A percentile compares a stretch with the other conserved stretches of the same genome.
phyloP scores from a whole-genome alignment of 257 asterid genomes.

The Ocimum tenuiflorum region DNA sequence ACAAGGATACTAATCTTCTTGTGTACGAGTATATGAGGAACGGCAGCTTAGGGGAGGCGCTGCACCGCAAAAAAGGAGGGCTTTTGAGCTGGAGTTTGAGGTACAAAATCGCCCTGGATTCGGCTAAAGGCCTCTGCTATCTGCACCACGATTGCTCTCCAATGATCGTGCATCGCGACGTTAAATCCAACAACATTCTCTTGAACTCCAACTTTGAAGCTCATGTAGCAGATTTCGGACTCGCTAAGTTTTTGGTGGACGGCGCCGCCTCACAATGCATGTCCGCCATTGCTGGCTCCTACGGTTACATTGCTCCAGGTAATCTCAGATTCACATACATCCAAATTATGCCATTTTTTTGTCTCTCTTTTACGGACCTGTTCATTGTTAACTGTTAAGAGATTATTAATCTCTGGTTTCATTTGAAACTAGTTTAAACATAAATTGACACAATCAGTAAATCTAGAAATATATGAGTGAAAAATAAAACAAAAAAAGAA shows the following conservation, averaged over 20 bases:
- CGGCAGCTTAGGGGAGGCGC: slow-evolving; percentile 88
- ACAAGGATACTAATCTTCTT: slow-evolving; percentile 73
- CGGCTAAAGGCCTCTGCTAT: slow-evolving; percentile 86
- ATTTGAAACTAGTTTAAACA: not conserved
- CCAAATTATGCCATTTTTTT: too few relatives aligned
- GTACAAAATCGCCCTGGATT: slow-evolving; percentile 69
- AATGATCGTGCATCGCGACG: slow-evolving; percentile 81
- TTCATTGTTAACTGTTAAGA: too few relatives aligned
- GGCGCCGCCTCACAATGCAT: slow-evolving; percentile 86
- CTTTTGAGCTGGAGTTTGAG: slow-evolving; percentile 68
- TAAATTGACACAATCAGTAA: not conserved
- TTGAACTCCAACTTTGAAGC: slow-evolving; percentile 76
- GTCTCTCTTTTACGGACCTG: too few relatives aligned
- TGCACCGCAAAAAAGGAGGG: slow-evolving; percentile 82
- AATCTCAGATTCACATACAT: too few relatives aligned
- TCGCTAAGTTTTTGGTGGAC: slow-evolving; percentile 83
- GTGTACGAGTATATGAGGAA: slow-evolving; percentile 92
- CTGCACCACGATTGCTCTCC: slow-evolving; percentile 93
- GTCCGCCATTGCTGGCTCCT: slow-evolving; percentile 95
- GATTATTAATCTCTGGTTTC: too few relatives aligned
- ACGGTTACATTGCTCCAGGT: slow-evolving; percentile 99
- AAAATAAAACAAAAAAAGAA: not conserved
- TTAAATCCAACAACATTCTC: slow-evolving; percentile 77
- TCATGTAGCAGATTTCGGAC: slow-evolving; percentile 89
- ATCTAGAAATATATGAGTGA: not conserved